phyloP scores from a whole-genome alignment of 352 stramenopile species.

The Phytophthora parvispora region DNA sequence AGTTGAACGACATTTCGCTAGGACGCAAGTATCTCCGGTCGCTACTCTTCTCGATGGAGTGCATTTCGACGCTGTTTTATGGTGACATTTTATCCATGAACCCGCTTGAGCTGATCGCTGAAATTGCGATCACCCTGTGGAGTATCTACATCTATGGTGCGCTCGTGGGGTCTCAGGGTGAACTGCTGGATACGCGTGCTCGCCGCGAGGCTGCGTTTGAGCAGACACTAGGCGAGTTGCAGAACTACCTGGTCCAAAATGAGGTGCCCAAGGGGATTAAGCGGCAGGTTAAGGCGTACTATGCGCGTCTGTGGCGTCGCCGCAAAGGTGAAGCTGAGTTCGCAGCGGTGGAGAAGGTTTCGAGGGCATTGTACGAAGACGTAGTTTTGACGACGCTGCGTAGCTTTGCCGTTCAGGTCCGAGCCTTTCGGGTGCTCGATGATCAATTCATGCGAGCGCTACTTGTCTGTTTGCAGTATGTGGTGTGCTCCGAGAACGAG shows the following conservation, averaged over 20 bases:
- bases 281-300: conserved; percentile 80
- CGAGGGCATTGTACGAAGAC: conserved; percentile 64
- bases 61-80: conserved; percentile 80
- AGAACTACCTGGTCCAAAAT: conserved; percentile 80
- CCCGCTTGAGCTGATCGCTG: conserved; percentile 59
- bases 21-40: conserved; percentile 73
- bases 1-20: conserved; percentile 36
- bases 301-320: conserved; percentile 66
- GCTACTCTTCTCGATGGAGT: conserved; percentile 70
- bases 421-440: conserved; percentile 61
- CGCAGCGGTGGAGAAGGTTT: conserved; percentile 54
- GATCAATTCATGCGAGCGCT: conserved; percentile 72
- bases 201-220: conserved; percentile 66
- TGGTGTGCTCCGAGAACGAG: conserved; percentile 73
- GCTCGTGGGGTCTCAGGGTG: conserved; percentile 66
- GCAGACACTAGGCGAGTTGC: conserved; percentile 68
- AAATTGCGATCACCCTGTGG: conserved; percentile 65
- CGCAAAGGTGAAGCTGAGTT: conserved; percentile 68
- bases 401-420: conserved; percentile 61
- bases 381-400: conserved; percentile 61
- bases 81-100: conserved; percentile 81
- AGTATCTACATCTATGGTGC: conserved; percentile 83
- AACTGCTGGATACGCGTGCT: conserved; percentile 59
- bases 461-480: conserved; percentile 64
- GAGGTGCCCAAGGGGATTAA: conserved; percentile 73